Evolutionary conservation across 2,329 filamentous ascomycete species (phyloP).

Genomic region (Salinomyces thailandicus): DNA sequence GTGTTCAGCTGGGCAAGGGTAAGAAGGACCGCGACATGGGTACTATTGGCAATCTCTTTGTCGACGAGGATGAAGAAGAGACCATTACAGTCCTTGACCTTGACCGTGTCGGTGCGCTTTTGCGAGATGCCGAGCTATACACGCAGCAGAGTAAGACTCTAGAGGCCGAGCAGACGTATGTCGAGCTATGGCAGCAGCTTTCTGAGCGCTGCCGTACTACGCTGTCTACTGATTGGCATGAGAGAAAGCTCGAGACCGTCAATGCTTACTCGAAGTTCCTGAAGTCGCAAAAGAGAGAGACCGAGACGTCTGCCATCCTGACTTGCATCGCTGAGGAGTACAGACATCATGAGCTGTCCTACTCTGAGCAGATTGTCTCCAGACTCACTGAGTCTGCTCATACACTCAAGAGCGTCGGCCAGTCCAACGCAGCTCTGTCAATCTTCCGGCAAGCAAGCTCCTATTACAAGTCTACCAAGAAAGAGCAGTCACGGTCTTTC

Average conservation of each 20-base stretch:
- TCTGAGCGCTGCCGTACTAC: conserved; percentile 37
- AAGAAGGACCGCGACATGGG: conserved; percentile 11
- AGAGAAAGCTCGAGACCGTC: conserved; percentile 38
- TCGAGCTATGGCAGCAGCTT: conserved; percentile 43
- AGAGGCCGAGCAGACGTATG: conserved; percentile 37
- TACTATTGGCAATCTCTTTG: conserved; percentile 30
- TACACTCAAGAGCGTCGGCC: conserved; percentile 37
- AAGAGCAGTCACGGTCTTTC: conserved; percentile 22
- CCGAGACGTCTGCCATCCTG: conserved; percentile 37
- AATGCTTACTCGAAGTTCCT: conserved; percentile 40
- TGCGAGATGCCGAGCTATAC: conserved; percentile 31
- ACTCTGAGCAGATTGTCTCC: conserved; percentile 16
- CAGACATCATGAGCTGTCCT: conserved; percentile 30
- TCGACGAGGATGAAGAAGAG: conserved; percentile 32
- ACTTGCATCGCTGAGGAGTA: conserved; percentile 41
- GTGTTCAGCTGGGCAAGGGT: conserved; percentile 17
- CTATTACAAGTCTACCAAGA: conserved; percentile 30
- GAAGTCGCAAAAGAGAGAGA: conserved; percentile 34
- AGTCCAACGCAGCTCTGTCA: conserved; percentile 35
- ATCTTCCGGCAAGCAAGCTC: conserved; percentile 33
- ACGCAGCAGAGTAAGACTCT: conserved; percentile 20
- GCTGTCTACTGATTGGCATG: conserved; percentile 36
- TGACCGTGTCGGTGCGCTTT: conserved; percentile 25
- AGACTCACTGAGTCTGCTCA: conserved; percentile 33
- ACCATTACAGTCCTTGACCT: conserved; percentile 23